These are phyloP conservation scores for Cryphonectria nitschkei DNA, from an alignment of 2,329 filamentous ascomycete genomes.

Conservation along the genomic window DNA sequence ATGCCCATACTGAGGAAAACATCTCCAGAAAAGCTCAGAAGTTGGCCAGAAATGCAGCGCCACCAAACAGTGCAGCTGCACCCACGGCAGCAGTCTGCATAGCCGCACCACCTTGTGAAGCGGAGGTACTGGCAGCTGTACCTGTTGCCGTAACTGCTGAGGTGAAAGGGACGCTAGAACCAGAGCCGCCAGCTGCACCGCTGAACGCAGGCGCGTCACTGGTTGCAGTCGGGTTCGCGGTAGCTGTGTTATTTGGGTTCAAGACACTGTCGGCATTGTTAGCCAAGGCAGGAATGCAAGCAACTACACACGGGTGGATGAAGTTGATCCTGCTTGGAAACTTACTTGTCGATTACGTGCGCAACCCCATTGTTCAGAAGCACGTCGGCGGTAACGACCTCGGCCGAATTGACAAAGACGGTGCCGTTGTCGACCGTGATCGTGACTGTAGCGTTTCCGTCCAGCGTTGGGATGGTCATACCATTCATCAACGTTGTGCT, in stretches of 20 bases:
- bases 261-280: constrained; percentile 39
- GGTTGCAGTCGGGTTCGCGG: constrained; percentile 42
- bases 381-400: constrained; percentile 56
- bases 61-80: constrained; percentile 22
- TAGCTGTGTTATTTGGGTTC: constrained; percentile 44
- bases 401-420: constrained; percentile 56
- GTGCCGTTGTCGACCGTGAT: constrained; percentile 46
- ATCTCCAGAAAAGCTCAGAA: not conserved
- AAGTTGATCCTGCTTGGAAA: not conserved
- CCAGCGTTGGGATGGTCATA: constrained; percentile 39
- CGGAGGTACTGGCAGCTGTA: not conserved
- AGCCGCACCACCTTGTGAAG: constrained; percentile 9
- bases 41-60: constrained; percentile 21
- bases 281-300: not conserved
- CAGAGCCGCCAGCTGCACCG: constrained; percentile 31
- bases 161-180: constrained; percentile 16
- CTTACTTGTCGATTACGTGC: constrained; percentile 56
- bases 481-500: constrained; percentile 42
- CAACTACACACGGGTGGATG: not conserved
- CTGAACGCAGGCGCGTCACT: constrained; percentile 42
- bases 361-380: constrained; percentile 61
- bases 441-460: constrained; percentile 50
- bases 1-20: not conserved
- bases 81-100: constrained; percentile 24
- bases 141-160: constrained; percentile 13